Conservation (phyloP, 1,139 yeast genomes). For the Kodamaea sp. region DNA sequence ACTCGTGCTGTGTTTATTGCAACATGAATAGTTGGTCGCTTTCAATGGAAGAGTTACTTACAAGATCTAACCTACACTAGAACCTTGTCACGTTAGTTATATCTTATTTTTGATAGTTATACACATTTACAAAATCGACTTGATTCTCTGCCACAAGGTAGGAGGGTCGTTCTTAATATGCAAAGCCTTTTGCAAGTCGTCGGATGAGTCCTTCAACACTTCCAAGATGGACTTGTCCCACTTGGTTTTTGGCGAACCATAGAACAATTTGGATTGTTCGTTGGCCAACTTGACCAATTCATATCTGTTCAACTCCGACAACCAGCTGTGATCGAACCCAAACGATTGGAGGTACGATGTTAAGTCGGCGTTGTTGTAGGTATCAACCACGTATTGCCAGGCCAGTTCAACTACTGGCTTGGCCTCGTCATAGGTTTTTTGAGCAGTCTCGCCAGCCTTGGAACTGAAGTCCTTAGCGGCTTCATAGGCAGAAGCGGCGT, state of each 20-base stretch:
- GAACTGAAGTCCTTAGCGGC: conserved; percentile 8
- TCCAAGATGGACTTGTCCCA: conserved; percentile 30
- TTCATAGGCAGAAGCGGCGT: conserved; percentile 5
- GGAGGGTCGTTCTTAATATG: conserved; percentile 19
- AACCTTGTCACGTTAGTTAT: too few relatives aligned
- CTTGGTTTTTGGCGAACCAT: conserved; percentile 18
- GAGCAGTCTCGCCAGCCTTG: conserved; percentile 8
- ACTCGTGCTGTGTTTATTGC: too few relatives aligned
- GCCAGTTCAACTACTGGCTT: conserved; percentile 7
- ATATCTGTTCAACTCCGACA: conserved; percentile 40
- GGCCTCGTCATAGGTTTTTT: conserved; percentile 9
- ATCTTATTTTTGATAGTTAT: too few relatives aligned
- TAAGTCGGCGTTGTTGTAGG: conserved; percentile 58
- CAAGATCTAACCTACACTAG: too few relatives aligned
- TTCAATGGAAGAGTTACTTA: too few relatives aligned
- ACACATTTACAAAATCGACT: conserved; percentile 3
- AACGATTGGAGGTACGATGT: conserved; percentile 52
- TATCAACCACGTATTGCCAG: conserved; percentile 19
- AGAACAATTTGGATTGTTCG: conserved; percentile 29
- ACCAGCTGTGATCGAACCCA: conserved; percentile 41
- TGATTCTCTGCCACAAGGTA: conserved; percentile 13
- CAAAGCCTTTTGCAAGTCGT: conserved; percentile 12
- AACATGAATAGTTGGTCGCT: too few relatives aligned
- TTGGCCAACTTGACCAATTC: conserved; percentile 50
- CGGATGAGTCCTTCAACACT: conserved; percentile 20